Percentiles rank a stretch among this genome's conserved stretches.
Conservation (phyloP, 495 filamentous ascomycete genomes). For the Aspergillus biplanus region DNA sequence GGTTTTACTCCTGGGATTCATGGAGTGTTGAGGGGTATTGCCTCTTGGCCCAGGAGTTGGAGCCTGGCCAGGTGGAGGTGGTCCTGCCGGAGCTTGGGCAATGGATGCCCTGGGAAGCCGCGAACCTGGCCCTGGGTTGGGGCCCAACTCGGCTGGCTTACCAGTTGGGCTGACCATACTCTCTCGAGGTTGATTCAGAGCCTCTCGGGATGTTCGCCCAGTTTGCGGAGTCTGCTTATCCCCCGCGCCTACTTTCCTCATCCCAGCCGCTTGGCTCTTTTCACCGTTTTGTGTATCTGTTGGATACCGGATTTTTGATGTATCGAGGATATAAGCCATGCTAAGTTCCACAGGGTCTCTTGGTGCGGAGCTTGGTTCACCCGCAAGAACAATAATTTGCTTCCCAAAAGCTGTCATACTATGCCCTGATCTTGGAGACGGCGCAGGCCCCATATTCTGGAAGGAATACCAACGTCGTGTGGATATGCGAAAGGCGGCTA, state of each 20-base stretch:
- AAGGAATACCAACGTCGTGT: slow-evolving; percentile 97
- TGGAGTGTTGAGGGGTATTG: slow-evolving; percentile 37
- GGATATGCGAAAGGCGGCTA: slow-evolving; percentile 93
- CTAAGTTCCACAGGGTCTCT: slow-evolving; percentile 81
- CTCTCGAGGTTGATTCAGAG: slow-evolving; percentile 59
- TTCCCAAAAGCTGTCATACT: slow-evolving; percentile 96
- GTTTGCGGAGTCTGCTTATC: slow-evolving; percentile 39
- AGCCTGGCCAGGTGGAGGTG: slow-evolving; percentile 84
- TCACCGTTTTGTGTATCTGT: slow-evolving; percentile 65
- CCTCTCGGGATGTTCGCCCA: slow-evolving; percentile 63
- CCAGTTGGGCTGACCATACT: slow-evolving; percentile 49
- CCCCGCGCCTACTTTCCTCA: slow-evolving; percentile 40
- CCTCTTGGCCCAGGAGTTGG: slow-evolving; percentile 75
- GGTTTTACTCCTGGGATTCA: slow-evolving; percentile 60
- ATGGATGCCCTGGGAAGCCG: slow-evolving; percentile 72
- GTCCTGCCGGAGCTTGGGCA: slow-evolving; percentile 74
- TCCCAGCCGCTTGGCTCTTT: slow-evolving; percentile 30
- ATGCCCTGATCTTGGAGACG: slow-evolving; percentile 90
- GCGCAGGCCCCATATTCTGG: slow-evolving; percentile 98
- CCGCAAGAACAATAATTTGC: slow-evolving; percentile 87
- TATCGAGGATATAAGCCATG: slow-evolving; percentile 90
- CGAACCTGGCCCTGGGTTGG: slow-evolving; percentile 53
- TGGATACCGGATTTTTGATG: slow-evolving; percentile 93
- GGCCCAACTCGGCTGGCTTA: slow-evolving; percentile 37
- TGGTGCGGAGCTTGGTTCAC: slow-evolving; percentile 88